Base-by-base conservation (phyloP, 177 flowering plant species). In the Vitis hybrid region DNA sequence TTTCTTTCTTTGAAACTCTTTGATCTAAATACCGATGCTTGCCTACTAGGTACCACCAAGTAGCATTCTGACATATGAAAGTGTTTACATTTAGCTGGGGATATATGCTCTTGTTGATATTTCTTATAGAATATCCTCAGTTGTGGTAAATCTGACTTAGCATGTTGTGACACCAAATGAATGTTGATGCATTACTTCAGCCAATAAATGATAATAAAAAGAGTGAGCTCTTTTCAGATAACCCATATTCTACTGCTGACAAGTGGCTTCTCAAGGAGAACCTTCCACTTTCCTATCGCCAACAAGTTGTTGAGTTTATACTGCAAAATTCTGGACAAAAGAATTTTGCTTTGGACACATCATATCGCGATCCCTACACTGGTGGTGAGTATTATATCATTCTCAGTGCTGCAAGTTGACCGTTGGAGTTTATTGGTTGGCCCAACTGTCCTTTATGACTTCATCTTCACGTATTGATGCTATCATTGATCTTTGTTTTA, bases 181-280 rank as follows among this genome's bases (percentile, higher is more conserved):
- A 40, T 8, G 62, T 15, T 10, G 2, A 19, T 60, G 62, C 21
- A 10, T 15, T 10, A 21, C 40, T 23, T 60, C 4, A n/a, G 1
- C 45, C 45, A 54, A 54, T 54, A 18, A 19, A 66, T 75, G 73
- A 65, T 67, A 69, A 18, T 70, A 60, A 30, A 70, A 60, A 64
- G 21, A 48, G 23, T 49, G 40, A 34, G 1, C 17, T 62, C 8
- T 68, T 77, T 83, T 64, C 91, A 96, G 99, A 96, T 73, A 88
- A 89, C 79, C 91, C 97, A 56, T 96, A 96, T 73, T 73, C 68
- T 60, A 79, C 86, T 73, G 99, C 99, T 77, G 99, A 96, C 70
- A 92, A 89, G 79, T 96, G 99, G 99, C 98, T 96, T 74, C 91
- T 96, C 52, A 86, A 89, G 71, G 97, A 96, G 82, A 84, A 87